Evolutionary conservation across 1,139 yeast species (phyloP).

Genomic region (Starmera stellimalicola): DNA sequence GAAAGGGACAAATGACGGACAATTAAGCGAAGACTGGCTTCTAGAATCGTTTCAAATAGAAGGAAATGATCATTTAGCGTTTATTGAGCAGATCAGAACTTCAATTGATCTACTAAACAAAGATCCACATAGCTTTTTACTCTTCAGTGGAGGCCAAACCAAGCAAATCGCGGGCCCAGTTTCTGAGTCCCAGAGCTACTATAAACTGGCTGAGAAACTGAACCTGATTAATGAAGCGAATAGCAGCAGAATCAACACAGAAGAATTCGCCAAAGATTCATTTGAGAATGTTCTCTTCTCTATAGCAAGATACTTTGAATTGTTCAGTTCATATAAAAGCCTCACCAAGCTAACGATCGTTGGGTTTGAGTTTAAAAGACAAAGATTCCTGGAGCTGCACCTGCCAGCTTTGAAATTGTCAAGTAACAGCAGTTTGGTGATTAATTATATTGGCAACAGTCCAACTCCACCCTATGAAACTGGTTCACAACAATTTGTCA

Average conservation of each 20-base stretch:
- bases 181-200: conserved; percentile 58
- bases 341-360: conserved; percentile 46
- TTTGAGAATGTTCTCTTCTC: conserved; percentile 69
- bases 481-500: conserved; percentile 14
- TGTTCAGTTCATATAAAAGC: conserved; percentile 38
- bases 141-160: conserved; percentile 73
- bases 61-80: conserved; percentile 58
- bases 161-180: conserved; percentile 39
- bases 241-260: conserved; percentile 25
- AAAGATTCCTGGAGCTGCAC: conserved; percentile 50
- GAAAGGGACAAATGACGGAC: conserved; percentile 29
- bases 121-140: conserved; percentile 23
- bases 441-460: conserved; percentile 51
- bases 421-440: conserved; percentile 11
- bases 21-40: conserved; percentile 43
- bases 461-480: conserved; percentile 36
- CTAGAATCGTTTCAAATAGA: conserved; percentile 59
- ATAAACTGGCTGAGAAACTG: conserved; percentile 16
- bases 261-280: conserved; percentile 74
- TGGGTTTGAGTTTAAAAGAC: conserved; percentile 67
- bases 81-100: conserved; percentile 49
- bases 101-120: conserved; percentile 26
- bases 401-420: conserved; percentile 35
- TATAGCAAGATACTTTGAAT: conserved; percentile 45
- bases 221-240: conserved; percentile 10